These are phyloP conservation scores for Fusarium albidum DNA, from an alignment of 2,329 filamentous ascomycete genomes.

Conservation along the genomic window DNA sequence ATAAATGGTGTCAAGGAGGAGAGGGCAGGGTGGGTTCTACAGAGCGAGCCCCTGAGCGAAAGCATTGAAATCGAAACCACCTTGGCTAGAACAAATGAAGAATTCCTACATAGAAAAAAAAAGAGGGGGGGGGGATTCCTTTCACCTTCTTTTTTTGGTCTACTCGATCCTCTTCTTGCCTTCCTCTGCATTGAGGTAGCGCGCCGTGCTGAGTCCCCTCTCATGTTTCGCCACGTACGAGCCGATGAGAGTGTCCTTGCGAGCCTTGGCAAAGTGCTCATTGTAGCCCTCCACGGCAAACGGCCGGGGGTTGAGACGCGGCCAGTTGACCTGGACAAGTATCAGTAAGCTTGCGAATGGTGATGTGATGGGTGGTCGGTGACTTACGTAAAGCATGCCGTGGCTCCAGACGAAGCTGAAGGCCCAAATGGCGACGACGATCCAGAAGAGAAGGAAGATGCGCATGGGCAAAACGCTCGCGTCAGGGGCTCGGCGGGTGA, in stretches of 20 bases:
- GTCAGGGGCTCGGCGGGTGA: constrained; percentile 76
- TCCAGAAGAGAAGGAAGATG: constrained; percentile 82
- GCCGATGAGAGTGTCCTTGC: constrained; percentile 84
- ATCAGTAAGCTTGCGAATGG: constrained; percentile 19
- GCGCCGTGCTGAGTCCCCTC: constrained; percentile 81
- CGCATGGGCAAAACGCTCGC: constrained; percentile 82
- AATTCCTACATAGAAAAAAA: constrained; percentile 15
- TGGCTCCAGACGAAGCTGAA: constrained; percentile 81
- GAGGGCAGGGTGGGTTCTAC: constrained; percentile 11
- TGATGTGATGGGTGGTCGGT: neutral
- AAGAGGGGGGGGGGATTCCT: neutral
- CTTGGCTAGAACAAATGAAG: constrained; percentile 13
- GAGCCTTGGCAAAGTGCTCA: constrained; percentile 83
- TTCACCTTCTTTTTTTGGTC: constrained; percentile 19
- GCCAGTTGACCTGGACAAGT: constrained; percentile 86
- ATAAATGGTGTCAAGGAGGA: constrained; percentile 7
- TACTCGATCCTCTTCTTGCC: constrained; percentile 98
- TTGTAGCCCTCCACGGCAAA: constrained; percentile 89
- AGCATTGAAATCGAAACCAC: constrained; percentile 11
- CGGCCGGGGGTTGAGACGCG: constrained; percentile 88
- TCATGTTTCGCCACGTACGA: constrained; percentile 75
- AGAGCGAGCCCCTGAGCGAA: constrained; percentile 11
- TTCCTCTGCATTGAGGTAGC: constrained; percentile 88
- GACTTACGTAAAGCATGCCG: constrained; percentile 92
- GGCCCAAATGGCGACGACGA: constrained; percentile 74